A percentile compares a stretch with the other conserved stretches of the same genome.
Evolutionary conservation across 1,284 basidiomycete species (phyloP).

Genomic region (Tilletia setariae): DNA sequence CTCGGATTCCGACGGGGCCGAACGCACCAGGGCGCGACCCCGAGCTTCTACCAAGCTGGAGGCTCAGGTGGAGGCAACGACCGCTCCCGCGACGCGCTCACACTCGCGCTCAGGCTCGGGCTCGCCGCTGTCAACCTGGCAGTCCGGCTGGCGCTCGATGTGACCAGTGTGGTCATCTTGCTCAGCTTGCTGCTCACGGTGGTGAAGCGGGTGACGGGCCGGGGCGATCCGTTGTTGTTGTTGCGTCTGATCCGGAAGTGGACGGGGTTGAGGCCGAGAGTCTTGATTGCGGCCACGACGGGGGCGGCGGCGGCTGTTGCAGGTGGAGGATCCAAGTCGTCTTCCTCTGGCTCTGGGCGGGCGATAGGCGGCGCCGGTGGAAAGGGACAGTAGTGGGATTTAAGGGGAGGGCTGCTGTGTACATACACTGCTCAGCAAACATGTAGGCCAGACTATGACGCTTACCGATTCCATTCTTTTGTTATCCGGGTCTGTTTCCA

Average conservation of each 20-base stretch:
- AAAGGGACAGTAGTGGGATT: not conserved
- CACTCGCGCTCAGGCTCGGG: slow-evolving; percentile 28
- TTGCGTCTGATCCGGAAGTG: slow-evolving; percentile 26
- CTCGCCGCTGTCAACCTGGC: slow-evolving; percentile 37
- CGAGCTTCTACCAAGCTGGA: slow-evolving; percentile 20
- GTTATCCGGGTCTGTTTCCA: too few species aligned
- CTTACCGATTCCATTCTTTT: too few species aligned
- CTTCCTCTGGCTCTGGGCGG: not conserved
- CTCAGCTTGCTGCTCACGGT: slow-evolving; percentile 35
- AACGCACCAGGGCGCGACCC: slow-evolving; percentile 13
- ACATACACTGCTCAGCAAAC: too few species aligned
- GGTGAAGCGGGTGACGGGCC: slow-evolving; percentile 37
- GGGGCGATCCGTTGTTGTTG: slow-evolving; percentile 43
- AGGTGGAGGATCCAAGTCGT: not conserved
- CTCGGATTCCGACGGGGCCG: slow-evolving; percentile 26
- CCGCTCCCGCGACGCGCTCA: slow-evolving; percentile 24
- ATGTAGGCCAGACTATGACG: too few species aligned
- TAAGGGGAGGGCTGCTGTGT: too few species aligned
- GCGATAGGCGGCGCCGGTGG: not conserved
- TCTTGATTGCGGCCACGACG: slow-evolving; percentile 13
- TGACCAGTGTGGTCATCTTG: slow-evolving; percentile 40
- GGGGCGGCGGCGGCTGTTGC: slow-evolving; percentile 14
- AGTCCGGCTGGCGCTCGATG: slow-evolving; percentile 41
- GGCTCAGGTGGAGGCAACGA: slow-evolving; percentile 9
- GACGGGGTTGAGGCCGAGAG: slow-evolving; percentile 13